Evolutionary conservation across 768 basidiomycete genomes (phyloP).

Genomic region (Suillus subaureus): DNA sequence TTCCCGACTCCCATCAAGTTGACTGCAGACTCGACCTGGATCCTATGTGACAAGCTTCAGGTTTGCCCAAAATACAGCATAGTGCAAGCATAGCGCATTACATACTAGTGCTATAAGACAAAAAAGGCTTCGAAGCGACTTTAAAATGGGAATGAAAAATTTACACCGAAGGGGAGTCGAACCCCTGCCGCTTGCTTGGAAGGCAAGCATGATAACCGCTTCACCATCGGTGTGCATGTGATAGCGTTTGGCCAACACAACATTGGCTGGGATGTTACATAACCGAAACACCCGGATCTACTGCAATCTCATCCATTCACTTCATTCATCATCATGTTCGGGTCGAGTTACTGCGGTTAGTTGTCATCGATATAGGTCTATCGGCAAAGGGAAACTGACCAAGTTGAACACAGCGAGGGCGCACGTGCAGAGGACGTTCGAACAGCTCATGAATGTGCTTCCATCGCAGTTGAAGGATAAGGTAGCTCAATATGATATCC

Average conservation of each 20-base stretch:
- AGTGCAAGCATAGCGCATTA: too few species aligned
- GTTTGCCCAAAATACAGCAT: too few species aligned
- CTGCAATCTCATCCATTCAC: neutral
- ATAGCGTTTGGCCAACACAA: neutral
- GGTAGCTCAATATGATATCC: neutral
- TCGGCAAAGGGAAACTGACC: neutral
- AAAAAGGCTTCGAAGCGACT: too few species aligned
- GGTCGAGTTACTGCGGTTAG: neutral
- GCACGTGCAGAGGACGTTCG: constrained; percentile 5
- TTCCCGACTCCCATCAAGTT: too few species aligned
- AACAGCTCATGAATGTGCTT: neutral
- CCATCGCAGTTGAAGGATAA: constrained; percentile 2
- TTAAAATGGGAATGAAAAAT: neutral
- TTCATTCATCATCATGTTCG: neutral
- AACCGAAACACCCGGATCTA: neutral
- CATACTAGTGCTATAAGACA: too few species aligned
- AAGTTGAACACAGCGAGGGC: neutral
- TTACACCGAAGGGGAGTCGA: constrained; percentile 69
- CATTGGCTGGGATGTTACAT: neutral
- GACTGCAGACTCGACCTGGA: too few species aligned
- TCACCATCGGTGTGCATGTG: constrained; percentile 64
- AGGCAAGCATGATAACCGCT: constrained; percentile 94
- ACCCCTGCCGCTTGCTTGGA: constrained; percentile 80
- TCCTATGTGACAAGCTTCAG: too few species aligned
- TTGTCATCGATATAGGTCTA: neutral